Conservation (phyloP, 257 asterid genomes). For the Solanum chiquidenum region DNA sequence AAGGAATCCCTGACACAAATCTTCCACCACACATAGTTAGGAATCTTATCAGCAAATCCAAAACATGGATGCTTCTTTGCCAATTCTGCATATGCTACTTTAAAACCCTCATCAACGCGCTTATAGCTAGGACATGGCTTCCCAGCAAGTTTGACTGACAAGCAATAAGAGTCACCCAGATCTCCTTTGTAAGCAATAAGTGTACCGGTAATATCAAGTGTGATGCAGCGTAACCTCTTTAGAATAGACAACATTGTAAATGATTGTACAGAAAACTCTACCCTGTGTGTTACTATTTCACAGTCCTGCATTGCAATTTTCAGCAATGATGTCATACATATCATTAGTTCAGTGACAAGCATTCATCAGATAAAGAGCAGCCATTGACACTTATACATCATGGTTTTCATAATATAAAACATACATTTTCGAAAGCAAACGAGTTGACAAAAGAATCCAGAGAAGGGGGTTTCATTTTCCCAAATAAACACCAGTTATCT, state of each 20-base stretch:
- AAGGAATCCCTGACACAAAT: slow-evolving; percentile 86
- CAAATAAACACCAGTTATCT: background rate
- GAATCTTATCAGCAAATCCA: slow-evolving; percentile 77
- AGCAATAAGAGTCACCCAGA: slow-evolving; percentile 97
- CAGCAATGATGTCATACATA: background rate
- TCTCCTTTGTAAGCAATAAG: slow-evolving; percentile 96
- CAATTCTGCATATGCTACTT: slow-evolving; percentile 80
- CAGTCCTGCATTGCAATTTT: background rate
- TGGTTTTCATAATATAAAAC: background rate
- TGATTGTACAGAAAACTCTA: background rate
- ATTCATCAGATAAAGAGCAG: background rate
- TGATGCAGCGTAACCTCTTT: slow-evolving; percentile 57
- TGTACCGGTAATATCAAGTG: slow-evolving; percentile 94
- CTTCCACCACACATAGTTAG: slow-evolving; percentile 94
- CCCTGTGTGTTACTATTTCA: background rate
- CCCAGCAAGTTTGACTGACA: slow-evolving; percentile 93
- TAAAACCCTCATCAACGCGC: slow-evolving; percentile 87
- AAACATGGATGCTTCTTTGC: slow-evolving; percentile 86
- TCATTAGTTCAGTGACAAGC: background rate
- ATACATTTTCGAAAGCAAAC: background rate
- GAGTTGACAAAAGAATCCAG: background rate
- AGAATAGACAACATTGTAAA: slow-evolving; percentile 69
- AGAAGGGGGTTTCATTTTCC: background rate
- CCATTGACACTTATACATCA: background rate
- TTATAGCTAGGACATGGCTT: slow-evolving; percentile 89